Base-by-base conservation (phyloP, 139 green algal genomes). In the Chlamydomonas schloesseri region DNA sequence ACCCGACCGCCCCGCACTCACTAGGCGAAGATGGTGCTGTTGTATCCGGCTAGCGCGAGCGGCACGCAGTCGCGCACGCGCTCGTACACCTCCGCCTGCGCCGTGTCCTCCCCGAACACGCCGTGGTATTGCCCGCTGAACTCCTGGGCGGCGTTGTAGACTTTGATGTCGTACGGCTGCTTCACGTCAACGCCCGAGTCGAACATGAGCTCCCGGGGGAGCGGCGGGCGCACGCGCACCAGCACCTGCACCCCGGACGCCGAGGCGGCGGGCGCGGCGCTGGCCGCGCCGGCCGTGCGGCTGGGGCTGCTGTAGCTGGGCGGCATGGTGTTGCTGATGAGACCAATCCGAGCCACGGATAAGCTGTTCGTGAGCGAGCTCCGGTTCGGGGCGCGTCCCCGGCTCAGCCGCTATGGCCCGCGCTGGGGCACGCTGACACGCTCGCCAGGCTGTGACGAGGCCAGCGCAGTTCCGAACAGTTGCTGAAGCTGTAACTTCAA, bases 21-120 rank as follows among this genome's bases (percentile, higher is more conserved):
- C 90, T 93, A 94, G 29, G 91, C 91, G 21, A 93, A 87, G 50
- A 94, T 71, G 73, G 87, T 90, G 74, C 83, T 90, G 68, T 94
- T 94, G 89, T 94, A 94, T 13, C 91, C 91, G 10, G 75, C 79
- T 37, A 94, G 47, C 2, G 88, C 75, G 29, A 79, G 79, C 21
- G 82, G 42, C 28, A 93, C 74, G 60, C 86, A 91, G 23, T 86
- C 84, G 83, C 85, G 58, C 14, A 89, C 46, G 8, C 71, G 34
- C 9, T 62, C 47, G 46, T 93, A 92, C 26, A 93, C 71, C 24
- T 92, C 83, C n/a, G 86, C 81, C 71, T 94, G 91, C 21, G 81
- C 69, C 2, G 87, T 58, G 14, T 89, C 53, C 81, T 92, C 73
- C 1, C 74, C 81, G 26, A 93, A 89, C 47, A 93, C 92, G 68